Evolutionary conservation across 768 basidiomycete genomes (phyloP), one percentile per base, ranked within the genome.

Genomic region (Lentinula detonsa): DNA sequence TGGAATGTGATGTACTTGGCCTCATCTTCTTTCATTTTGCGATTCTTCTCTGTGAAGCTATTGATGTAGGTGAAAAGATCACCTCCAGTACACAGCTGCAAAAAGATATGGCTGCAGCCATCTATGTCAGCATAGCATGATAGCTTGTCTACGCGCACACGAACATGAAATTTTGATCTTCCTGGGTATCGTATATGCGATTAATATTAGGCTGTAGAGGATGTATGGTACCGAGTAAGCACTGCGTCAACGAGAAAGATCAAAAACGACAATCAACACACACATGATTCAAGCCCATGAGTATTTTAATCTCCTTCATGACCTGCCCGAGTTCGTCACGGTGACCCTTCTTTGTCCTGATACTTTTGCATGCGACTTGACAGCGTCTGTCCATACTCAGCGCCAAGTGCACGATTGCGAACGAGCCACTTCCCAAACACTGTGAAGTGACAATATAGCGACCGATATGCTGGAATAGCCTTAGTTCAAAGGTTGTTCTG

Each of bases 21-120:
- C 71, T 93, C 91, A 15, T 88, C 87, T 74, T 92, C 89, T 63
- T 84, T 85, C 16, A 93, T 76, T 59, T 77, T 81, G 60, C 73
- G 69, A 28, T 75, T 75, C 37, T 73, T 75, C 28, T 81, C 80
- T 16, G 80, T 74, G 62, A 85, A 80, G 59, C 79, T 85, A 15
- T 83, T 85, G 64, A 93, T 88, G 71, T 93, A 92, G 2, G 89
- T 90, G 71, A 93, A 93, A n/a, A 93, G 80, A 67, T 93, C 91
- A 23, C 91, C 91, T 9, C 91, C 91, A 0, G 91, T 92, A 66
- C 89, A 92, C 7, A 93, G 77, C 71, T 93, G 87, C 37, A 93
- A 84, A 72, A 93, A 92, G 46, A 93, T 90, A 70, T 92, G 87
- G 33, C 87, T 90, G 57, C 43, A 23, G 54, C 58, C 18, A 56